Conservation (phyloP, 2,329 filamentous ascomycete genomes). For the Cordyceps cicadae region DNA sequence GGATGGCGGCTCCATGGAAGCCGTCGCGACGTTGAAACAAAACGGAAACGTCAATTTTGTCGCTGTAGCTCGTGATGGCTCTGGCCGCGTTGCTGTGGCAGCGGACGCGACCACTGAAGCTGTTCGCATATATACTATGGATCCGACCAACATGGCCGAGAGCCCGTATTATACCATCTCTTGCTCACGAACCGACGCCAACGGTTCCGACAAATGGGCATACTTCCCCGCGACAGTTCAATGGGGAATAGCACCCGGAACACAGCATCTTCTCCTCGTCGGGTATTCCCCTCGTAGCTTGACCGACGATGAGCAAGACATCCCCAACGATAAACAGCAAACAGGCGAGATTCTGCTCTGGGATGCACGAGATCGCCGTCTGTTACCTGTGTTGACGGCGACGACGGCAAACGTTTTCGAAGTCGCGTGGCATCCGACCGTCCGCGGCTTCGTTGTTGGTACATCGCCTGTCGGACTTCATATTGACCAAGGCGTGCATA, state of each 20-base stretch:
- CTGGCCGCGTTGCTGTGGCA: constrained; percentile 49
- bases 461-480: constrained; percentile 45
- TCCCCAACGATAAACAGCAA: constrained; percentile 49
- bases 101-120: constrained; percentile 46
- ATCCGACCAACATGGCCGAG: constrained; percentile 25
- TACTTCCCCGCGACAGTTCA: constrained; percentile 57
- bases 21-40: constrained; percentile 44
- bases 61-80: constrained; percentile 38
- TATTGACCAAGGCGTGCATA: constrained; percentile 36
- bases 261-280: constrained; percentile 47
- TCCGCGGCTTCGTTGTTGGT: constrained; percentile 46
- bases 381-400: constrained; percentile 41
- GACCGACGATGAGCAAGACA: constrained; percentile 44
- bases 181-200: constrained; percentile 30
- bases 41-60: constrained; percentile 56
- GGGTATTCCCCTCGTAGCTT: constrained; percentile 54
- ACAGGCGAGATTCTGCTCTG: constrained; percentile 54
- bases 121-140: constrained; percentile 48
- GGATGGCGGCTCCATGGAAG: constrained; percentile 33
- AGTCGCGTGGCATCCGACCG: constrained; percentile 52
- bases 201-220: constrained; percentile 43
- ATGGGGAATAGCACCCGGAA: constrained; percentile 42
- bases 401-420: constrained; percentile 56
- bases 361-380: constrained; percentile 38
- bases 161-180: constrained; percentile 33